Evolutionary conservation across 1,284 basidiomycete genomes (phyloP).

Genomic region (Anthracocystis panici-leucophaei): DNA sequence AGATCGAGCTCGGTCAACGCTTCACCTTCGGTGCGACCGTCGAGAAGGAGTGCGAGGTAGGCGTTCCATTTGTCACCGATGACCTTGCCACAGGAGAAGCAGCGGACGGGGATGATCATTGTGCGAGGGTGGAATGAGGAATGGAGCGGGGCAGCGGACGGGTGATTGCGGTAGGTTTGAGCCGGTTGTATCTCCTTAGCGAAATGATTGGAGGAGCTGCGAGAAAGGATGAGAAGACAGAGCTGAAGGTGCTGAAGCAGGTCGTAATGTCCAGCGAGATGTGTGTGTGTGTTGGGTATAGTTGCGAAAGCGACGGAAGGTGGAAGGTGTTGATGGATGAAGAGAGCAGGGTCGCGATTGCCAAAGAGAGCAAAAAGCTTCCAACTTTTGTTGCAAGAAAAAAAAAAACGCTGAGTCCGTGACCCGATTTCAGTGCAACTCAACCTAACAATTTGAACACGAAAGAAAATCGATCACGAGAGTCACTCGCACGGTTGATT

Average conservation of each 20-base stretch:
- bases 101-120: constrained; percentile 68
- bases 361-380: constrained; percentile 16
- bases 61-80: constrained; percentile 69
- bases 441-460: constrained; percentile 13
- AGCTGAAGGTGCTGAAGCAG: no score
- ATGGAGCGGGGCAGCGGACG: background rate
- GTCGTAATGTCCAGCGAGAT: constrained; percentile 9
- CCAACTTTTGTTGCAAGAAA: constrained; percentile 34
- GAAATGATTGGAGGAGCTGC: constrained; percentile 14
- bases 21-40: constrained; percentile 75
- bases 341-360: constrained; percentile 14
- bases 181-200: no score
- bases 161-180: background rate
- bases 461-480: constrained; percentile 18
- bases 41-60: constrained; percentile 66
- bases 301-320: background rate
- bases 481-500: constrained; percentile 26
- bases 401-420: constrained; percentile 28
- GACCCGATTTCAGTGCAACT: constrained; percentile 1
- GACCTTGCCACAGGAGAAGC: constrained; percentile 69
- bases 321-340: background rate
- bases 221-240: background rate
- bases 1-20: constrained; percentile 90
- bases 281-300: background rate
- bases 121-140: no score